Percentiles rank a stretch among this genome's conserved stretches.
phyloP scores from a whole-genome alignment of 1,284 basidiomycete species.

The Xanthoconium separans region DNA sequence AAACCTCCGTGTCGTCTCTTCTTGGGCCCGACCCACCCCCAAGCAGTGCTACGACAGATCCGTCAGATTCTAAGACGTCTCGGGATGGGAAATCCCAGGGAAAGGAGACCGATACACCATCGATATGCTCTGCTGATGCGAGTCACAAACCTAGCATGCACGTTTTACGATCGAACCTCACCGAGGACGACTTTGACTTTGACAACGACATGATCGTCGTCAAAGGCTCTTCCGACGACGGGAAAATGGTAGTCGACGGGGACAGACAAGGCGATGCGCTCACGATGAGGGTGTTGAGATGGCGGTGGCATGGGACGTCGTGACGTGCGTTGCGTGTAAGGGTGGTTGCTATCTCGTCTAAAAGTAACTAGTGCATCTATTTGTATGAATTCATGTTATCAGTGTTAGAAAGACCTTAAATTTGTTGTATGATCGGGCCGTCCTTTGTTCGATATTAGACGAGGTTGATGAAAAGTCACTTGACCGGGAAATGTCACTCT shows the following conservation, averaged over 20 bases:
- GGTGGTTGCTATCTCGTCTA: conserved; percentile 12
- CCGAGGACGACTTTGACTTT: conserved; percentile 24
- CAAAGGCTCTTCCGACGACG: conserved; percentile 6
- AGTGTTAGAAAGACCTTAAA: background rate
- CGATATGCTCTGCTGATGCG: background rate
- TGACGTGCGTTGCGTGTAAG: background rate
- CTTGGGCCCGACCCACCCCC: background rate
- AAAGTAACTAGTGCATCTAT: conserved; percentile 16
- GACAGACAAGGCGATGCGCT: conserved; percentile 4
- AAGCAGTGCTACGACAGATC: background rate
- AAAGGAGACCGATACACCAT: background rate
- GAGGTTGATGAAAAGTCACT: too few species aligned
- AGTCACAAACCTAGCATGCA: conserved; percentile 4
- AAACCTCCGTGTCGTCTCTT: background rate
- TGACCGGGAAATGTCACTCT: background rate
- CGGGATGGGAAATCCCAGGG: background rate
- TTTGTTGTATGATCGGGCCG: too few species aligned
- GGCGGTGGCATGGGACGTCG: conserved; percentile 24
- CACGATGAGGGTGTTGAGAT: conserved; percentile 25
- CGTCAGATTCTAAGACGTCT: background rate
- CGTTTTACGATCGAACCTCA: conserved; percentile 22
- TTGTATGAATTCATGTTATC: conserved; percentile 10
- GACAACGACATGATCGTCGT: conserved; percentile 22
- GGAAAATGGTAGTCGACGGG: conserved; percentile 16
- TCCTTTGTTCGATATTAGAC: too few species aligned